A percentile compares a stretch with the other conserved stretches of the same genome.
Evolutionary conservation across 2,329 filamentous ascomycete species (phyloP).

Genomic region (Fusarium udum): DNA sequence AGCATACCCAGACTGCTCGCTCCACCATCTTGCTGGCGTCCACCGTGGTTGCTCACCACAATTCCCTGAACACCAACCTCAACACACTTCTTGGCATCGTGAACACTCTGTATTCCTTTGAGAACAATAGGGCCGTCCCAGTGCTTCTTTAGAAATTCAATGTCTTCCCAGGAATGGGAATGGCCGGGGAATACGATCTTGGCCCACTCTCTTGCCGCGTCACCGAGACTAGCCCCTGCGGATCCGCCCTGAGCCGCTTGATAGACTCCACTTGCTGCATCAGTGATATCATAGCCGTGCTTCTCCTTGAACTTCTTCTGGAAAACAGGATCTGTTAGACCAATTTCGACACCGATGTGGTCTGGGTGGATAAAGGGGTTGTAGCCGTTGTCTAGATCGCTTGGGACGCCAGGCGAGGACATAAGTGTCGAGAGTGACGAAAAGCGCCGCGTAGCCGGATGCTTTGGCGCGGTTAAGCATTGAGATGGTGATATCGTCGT

Average conservation of each 20-base stretch:
- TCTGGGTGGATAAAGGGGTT: slow-evolving; percentile 31
- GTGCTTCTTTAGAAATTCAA: slow-evolving; percentile 23
- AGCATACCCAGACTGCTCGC: slow-evolving; percentile 28
- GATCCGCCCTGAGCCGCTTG: slow-evolving; percentile 23
- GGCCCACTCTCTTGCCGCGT: slow-evolving; percentile 26
- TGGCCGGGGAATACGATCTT: slow-evolving; percentile 29
- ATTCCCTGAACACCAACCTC: slow-evolving; percentile 26
- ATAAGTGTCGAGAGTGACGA: slow-evolving; percentile 12
- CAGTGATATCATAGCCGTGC: slow-evolving; percentile 16
- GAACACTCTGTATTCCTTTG: slow-evolving; percentile 23
- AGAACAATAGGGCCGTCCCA: slow-evolving; percentile 26
- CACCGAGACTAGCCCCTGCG: slow-evolving; percentile 9
- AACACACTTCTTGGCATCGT: slow-evolving; percentile 17
- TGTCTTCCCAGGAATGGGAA: slow-evolving; percentile 22
- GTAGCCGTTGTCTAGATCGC: slow-evolving; percentile 23
- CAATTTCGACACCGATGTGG: slow-evolving; percentile 28
- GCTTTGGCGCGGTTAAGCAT: slow-evolving; percentile 7
- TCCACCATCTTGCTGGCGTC: slow-evolving; percentile 25
- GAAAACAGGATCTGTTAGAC: slow-evolving; percentile 27
- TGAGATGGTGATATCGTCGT: slow-evolving; percentile 24
- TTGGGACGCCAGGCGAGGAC: slow-evolving; percentile 18
- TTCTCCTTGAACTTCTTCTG: slow-evolving; percentile 20
- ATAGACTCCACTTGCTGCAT: slow-evolving; percentile 16
- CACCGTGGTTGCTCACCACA: slow-evolving; percentile 26
- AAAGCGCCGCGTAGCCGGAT: slow-evolving; percentile 5